Evolutionary conservation across 192 early-diverging fungal genomes (phyloP).

Genomic region (Backusella circina): DNA sequence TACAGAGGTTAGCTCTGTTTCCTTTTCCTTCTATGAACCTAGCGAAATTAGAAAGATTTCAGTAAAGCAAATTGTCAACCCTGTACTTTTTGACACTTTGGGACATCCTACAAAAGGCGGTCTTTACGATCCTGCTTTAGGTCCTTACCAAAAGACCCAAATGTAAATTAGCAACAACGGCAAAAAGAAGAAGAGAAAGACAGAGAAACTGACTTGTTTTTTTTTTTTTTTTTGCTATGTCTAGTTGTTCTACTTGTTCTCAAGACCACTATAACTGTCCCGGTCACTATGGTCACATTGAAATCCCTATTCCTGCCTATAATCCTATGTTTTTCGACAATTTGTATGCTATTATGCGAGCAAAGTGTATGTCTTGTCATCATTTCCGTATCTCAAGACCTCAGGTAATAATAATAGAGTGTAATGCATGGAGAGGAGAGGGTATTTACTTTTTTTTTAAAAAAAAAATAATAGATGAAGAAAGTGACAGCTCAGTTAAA

Average conservation of each 20-base stretch:
- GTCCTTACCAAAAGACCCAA: constrained; percentile 82
- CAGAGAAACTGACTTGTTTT: neutral
- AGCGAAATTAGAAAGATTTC: constrained; percentile 90
- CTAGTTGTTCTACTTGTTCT: constrained; percentile 82
- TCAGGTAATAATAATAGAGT: constrained; percentile 44
- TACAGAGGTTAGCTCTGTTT: constrained; percentile 77
- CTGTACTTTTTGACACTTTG: constrained; percentile 81
- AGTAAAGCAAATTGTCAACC: constrained; percentile 91
- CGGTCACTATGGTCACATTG: constrained; percentile 97
- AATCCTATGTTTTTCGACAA: constrained; percentile 95
- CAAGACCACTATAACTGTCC: constrained; percentile 82
- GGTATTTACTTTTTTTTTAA: neutral
- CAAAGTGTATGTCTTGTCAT: constrained; percentile 90
- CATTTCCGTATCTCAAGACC: constrained; percentile 61
- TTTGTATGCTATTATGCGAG: constrained; percentile 83
- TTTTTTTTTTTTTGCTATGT: neutral
- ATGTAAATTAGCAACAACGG: constrained; percentile 41
- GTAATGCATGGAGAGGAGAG: no score
- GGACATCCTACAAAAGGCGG: constrained; percentile 89
- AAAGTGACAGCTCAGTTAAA: constrained; percentile 74
- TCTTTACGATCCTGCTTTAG: constrained; percentile 91
- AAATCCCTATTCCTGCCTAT: constrained; percentile 81
- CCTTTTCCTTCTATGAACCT: constrained; percentile 88
- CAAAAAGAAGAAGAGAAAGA: neutral
- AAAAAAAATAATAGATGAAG: constrained; percentile 45